A percentile compares a stretch with the other conserved stretches of the same genome.
Conservation (phyloP, 2,329 filamentous ascomycete species). For the Colletotrichum sp. region DNA sequence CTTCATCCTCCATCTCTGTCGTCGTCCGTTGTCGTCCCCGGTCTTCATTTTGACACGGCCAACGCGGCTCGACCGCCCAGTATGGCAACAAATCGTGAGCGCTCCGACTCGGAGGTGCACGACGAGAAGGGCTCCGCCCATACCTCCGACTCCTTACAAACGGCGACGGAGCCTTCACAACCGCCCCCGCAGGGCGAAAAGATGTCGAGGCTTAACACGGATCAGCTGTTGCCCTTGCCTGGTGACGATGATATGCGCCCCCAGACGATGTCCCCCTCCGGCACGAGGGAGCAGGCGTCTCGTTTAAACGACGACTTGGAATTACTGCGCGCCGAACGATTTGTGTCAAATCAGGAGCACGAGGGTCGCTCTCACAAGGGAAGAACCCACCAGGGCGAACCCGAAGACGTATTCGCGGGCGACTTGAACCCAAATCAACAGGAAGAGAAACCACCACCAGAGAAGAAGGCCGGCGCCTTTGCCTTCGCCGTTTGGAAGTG, state of each 20-base stretch:
- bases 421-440: constrained; percentile 20
- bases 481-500: constrained; percentile 43
- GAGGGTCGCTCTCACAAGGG: constrained; percentile 33
- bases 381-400: constrained; percentile 37
- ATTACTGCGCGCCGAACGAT: constrained; percentile 50
- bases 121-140: constrained; percentile 24
- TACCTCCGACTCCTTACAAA: constrained; percentile 18
- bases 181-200: neutral
- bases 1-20: neutral
- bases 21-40: neutral
- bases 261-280: neutral
- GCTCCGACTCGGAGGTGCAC: constrained; percentile 19
- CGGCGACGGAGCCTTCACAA: constrained; percentile 7
- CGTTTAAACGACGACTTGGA: constrained; percentile 55
- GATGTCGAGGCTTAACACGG: neutral
- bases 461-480: constrained; percentile 27
- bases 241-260: neutral
- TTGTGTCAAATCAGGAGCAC: constrained; percentile 48
- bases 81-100: constrained; percentile 9
- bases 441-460: constrained; percentile 8
- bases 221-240: neutral
- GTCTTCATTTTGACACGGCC: neutral
- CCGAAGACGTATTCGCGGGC: constrained; percentile 49
- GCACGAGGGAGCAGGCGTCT: constrained; percentile 32
- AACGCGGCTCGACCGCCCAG: neutral